Evolutionary conservation across 352 stramenopile genomes (phyloP), one percentile per base, ranked within the genome.

Genomic region (Pythium utonaiense): DNA sequence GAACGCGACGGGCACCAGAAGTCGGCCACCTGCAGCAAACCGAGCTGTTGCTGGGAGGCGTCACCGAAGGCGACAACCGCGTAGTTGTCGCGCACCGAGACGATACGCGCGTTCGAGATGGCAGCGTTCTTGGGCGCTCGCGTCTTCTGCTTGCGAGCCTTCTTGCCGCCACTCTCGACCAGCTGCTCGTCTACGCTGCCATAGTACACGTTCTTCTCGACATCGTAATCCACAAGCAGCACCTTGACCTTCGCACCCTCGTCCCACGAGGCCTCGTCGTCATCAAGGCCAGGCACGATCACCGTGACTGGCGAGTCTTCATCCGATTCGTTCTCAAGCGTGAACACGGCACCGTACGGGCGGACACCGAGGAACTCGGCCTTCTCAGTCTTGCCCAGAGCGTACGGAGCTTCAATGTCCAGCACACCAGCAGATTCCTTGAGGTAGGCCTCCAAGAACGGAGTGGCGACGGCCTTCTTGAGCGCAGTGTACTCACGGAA

Each of bases 341-440:
- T 74, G 50, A 93, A 96, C 22, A 96, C 87, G 22, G 83, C 82
- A 52, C 87, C 87, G 59, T 96, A 96, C n/a, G 80, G 80, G 49
- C 86, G 84, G 44, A 91, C 52, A 24, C 80, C 80, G n/a, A 96
- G 58, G 69, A 93, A 94, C 61, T 93, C 85, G 6, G 80, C 80
- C 63, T 91, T 90, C 55, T 91, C 82, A 1, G 75, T 88, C 73
- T 85, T 86, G 12, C 87, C 85, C 6, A 96, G 61, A 12, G 66
- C 40, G 48, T 80, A 83, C 7, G 69, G 53, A 13, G 71, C 44
- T 47, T 58, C 53, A 51, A 50, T 17, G 30, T 64, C 45, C 0
- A 48, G 41, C 4, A 52, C 38, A 1, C 52, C 27, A 34, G 55
- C 41, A 16, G 50, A 64, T 40, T 91, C 78, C 17, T 71, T 70